Percentiles rank a stretch among this genome's conserved stretches.
Conservation (phyloP, 306 rosid genomes). For the Castanopsis chinensis region DNA sequence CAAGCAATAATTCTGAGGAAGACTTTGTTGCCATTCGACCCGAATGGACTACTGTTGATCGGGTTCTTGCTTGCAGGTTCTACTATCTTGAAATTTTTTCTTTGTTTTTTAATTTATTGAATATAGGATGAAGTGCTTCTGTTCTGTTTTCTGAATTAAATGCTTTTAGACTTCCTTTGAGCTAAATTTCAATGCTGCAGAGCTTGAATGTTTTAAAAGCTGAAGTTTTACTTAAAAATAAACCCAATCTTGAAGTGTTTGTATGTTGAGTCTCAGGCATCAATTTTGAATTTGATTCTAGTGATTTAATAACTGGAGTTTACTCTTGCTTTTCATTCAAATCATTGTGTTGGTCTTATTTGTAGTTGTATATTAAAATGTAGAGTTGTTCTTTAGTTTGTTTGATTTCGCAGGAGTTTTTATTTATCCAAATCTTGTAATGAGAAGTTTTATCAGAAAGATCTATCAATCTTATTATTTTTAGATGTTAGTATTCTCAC, state of each 20-base stretch:
- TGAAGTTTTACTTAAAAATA: no score
- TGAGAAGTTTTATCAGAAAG: no score
- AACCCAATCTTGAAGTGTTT: neutral
- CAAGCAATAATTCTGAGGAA: conserved; percentile 71
- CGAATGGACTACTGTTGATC: conserved; percentile 97
- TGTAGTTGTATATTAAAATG: no score
- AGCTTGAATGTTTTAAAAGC: conserved; percentile 15
- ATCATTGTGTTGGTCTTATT: no score
- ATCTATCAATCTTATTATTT: no score
- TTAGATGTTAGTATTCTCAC: no score
- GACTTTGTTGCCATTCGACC: conserved; percentile 94
- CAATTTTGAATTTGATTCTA: no score
- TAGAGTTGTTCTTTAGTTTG: no score
- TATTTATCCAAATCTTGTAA: no score
- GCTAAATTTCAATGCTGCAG: conserved; percentile 13
- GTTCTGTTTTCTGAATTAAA: conserved; percentile 7
- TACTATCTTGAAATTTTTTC: conserved; percentile 18
- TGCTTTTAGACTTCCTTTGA: conserved; percentile 13
- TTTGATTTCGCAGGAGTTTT: no score
- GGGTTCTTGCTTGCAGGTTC: conserved; percentile 93
- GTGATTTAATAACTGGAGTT: no score
- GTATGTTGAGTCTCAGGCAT: neutral
- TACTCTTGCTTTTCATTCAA: no score
- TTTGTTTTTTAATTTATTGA: conserved; percentile 16
- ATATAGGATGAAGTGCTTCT: conserved; percentile 6